Conservation (phyloP, 352 stramenopile species). For the Phytopythium mirpurense region DNA sequence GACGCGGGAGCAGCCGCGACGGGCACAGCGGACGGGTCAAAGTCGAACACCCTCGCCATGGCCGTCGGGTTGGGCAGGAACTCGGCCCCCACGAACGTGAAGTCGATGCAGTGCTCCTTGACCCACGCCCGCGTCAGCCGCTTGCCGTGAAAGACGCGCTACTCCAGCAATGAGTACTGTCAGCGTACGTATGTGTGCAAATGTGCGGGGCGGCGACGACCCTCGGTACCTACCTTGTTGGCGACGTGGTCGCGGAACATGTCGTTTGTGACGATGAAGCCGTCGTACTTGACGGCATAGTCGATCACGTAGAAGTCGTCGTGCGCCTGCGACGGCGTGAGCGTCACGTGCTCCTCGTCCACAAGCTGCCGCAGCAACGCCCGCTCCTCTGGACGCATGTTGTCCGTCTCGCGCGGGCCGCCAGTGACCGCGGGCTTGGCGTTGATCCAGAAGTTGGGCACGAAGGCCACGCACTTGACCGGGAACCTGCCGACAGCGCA, state of each 20-base stretch:
- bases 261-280: constrained; percentile 90
- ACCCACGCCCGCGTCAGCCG: constrained; percentile 57
- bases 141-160: constrained; percentile 67
- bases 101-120: constrained; percentile 73
- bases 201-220: too few species aligned
- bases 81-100: constrained; percentile 86
- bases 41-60: constrained; percentile 60
- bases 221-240: constrained; percentile 68
- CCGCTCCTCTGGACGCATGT: constrained; percentile 46
- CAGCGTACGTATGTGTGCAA: too few species aligned
- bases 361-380: constrained; percentile 46
- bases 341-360: constrained; percentile 56
- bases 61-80: constrained; percentile 87
- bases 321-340: constrained; percentile 80
- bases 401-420: constrained; percentile 24
- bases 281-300: constrained; percentile 85
- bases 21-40: constrained; percentile 16
- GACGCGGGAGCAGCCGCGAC: not conserved
- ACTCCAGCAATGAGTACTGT: not conserved
- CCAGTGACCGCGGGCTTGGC: constrained; percentile 29
- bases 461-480: constrained; percentile 72
- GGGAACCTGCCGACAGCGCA: constrained; percentile 14
- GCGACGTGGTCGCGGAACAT: constrained; percentile 89
- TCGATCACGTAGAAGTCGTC: constrained; percentile 92
- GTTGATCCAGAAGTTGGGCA: constrained; percentile 79